These are phyloP conservation scores for Digitaria exilis DNA, from an alignment of 202 grass and related monocot genomes.

Conservation along the genomic window DNA sequence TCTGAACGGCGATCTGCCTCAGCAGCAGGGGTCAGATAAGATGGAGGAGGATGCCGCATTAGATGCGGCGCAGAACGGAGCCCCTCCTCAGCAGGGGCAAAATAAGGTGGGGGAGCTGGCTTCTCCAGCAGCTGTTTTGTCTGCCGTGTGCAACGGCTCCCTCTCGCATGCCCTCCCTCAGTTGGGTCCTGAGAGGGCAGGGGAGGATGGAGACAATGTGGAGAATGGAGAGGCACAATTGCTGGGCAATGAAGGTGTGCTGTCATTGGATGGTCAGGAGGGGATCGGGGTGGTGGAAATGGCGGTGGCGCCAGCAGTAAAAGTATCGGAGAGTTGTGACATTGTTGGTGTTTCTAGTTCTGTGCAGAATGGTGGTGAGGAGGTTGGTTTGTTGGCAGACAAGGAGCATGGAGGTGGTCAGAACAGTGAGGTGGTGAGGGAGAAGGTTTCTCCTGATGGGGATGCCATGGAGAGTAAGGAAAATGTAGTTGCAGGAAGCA, in stretches of 20 bases:
- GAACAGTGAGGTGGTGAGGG: background rate
- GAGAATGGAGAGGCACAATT: background rate
- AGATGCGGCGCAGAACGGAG: background rate
- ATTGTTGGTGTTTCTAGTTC: constrained; percentile 19
- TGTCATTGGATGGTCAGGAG: background rate
- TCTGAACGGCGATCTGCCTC: background rate
- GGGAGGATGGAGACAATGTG: background rate
- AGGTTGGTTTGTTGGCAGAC: background rate
- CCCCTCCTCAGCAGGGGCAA: background rate
- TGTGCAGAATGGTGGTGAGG: background rate
- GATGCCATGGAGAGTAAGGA: background rate
- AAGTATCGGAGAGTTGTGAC: background rate
- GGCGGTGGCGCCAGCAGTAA: background rate
- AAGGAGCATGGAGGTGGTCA: background rate
- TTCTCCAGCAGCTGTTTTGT: background rate
- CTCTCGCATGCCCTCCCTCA: background rate
- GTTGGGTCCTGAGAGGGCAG: background rate
- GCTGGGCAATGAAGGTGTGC: background rate
- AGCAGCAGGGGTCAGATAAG: background rate
- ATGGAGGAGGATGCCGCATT: background rate
- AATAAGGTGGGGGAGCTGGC: background rate
- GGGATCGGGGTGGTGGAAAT: background rate
- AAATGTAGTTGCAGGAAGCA: constrained; percentile 4
- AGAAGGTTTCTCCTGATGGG: background rate
- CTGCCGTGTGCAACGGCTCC: background rate